Percentiles rank a stretch among this genome's conserved stretches.
phyloP scores from a whole-genome alignment of 352 stramenopile species.

The Globisporangium spiculum region DNA sequence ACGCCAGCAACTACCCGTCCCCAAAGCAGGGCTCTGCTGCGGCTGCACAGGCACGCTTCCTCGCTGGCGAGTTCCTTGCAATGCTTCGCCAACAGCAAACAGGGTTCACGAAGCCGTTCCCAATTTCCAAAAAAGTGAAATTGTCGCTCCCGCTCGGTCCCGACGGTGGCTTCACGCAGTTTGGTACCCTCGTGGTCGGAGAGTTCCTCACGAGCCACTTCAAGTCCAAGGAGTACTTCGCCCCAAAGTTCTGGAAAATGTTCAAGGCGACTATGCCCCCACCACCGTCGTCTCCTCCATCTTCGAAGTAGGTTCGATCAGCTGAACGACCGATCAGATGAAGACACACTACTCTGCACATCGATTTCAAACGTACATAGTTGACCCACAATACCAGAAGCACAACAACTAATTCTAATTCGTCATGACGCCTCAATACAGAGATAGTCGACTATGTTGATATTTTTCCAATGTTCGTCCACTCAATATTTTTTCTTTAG shows the following conservation, averaged over 20 bases:
- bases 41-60: not conserved
- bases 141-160: not conserved
- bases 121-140: not conserved
- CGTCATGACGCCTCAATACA: not conserved
- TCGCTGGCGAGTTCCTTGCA: not conserved
- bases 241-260: not conserved
- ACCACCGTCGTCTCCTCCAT: not conserved
- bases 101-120: not conserved
- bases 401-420: not conserved
- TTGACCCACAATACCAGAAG: too few relatives aligned
- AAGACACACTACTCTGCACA: too few relatives aligned
- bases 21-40: not conserved
- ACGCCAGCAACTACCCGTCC: not conserved
- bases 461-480: not conserved
- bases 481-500: not conserved
- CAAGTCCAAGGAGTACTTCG: not conserved
- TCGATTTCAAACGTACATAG: too few relatives aligned
- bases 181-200: not conserved
- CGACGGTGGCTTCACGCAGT: not conserved
- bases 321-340: too few relatives aligned
- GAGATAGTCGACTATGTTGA: not conserved
- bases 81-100: not conserved
- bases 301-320: too few relatives aligned
- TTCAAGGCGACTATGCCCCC: not conserved
- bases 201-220: conserved; percentile 3